These are phyloP conservation scores for Exserohilum rostratum DNA, from an alignment of 2,329 filamentous ascomycete species.

Conservation along the genomic window DNA sequence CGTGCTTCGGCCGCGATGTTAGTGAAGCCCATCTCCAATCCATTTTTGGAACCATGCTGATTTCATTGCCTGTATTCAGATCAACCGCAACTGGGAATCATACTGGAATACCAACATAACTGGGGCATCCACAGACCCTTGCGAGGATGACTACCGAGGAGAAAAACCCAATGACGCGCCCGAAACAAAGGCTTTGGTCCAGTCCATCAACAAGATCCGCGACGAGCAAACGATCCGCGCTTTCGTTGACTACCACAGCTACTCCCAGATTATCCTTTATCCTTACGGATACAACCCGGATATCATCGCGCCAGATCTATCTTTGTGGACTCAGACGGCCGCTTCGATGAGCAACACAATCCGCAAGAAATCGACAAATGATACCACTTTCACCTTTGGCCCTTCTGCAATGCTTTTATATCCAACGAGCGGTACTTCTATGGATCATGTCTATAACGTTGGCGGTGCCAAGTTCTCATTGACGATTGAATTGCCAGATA, in stretches of 20 bases:
- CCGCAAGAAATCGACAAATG: constrained; percentile 46
- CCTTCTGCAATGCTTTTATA: constrained; percentile 66
- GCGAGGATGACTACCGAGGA: constrained; percentile 40
- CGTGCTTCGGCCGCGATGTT: constrained; percentile 41
- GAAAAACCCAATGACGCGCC: constrained; percentile 34
- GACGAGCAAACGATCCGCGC: constrained; percentile 59
- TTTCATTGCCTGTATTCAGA: not conserved
- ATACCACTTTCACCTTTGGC: constrained; percentile 50
- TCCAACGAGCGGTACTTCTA: constrained; percentile 54
- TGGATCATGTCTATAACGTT: constrained; percentile 52
- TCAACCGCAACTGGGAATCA: constrained; percentile 43
- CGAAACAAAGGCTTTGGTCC: constrained; percentile 50
- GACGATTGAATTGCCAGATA: constrained; percentile 57
- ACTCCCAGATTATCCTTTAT: constrained; percentile 64
- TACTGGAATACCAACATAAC: constrained; percentile 35
- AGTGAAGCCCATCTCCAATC: constrained; percentile 1
- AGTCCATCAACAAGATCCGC: constrained; percentile 53
- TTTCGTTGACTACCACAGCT: constrained; percentile 69
- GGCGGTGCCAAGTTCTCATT: constrained; percentile 52
- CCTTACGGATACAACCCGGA: constrained; percentile 65
- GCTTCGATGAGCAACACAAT: constrained; percentile 57
- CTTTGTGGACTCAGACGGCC: constrained; percentile 58
- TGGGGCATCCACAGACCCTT: constrained; percentile 39
- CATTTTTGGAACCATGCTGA: not conserved
- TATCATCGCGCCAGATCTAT: constrained; percentile 54